Percentiles rank a stretch among this genome's conserved stretches.
phyloP scores from a whole-genome alignment of 2,329 filamentous ascomycete species.

The Colletotrichum tropicale region DNA sequence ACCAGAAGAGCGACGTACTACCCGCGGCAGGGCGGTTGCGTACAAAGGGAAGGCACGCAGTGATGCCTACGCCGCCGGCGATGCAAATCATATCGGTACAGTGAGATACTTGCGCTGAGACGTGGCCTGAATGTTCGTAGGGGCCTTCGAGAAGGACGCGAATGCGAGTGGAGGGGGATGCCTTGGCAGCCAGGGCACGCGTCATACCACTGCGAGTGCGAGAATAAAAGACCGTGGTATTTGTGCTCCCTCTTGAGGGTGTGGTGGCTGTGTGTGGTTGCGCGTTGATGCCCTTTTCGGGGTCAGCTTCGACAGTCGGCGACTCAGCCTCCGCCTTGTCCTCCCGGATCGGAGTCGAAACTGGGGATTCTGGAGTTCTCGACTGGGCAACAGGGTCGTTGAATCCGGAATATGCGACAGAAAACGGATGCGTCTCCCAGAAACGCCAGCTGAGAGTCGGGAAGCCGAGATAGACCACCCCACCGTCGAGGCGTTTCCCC shows the following conservation, averaged over 20 bases:
- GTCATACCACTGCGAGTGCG: neutral
- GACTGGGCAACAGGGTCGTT: neutral
- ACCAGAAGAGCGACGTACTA: neutral
- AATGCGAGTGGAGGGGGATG: neutral
- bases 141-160: neutral
- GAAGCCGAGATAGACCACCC: conserved; percentile 20
- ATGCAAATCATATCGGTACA: conserved; percentile 10
- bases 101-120: neutral
- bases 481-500: conserved; percentile 2
- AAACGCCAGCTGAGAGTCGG: conserved; percentile 12
- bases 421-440: conserved; percentile 18
- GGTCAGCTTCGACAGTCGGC: neutral
- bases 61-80: conserved; percentile 4
- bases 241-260: neutral
- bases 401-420: neutral
- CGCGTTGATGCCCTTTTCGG: neutral
- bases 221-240: neutral
- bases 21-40: neutral
- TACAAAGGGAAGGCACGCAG: neutral
- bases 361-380: neutral
- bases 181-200: neutral
- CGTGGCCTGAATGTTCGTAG: neutral
- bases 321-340: neutral
- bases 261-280: neutral
- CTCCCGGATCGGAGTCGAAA: neutral